Base-by-base conservation (phyloP, 2,329 filamentous ascomycete species). In the Myriosclerotinia curreyana region DNA sequence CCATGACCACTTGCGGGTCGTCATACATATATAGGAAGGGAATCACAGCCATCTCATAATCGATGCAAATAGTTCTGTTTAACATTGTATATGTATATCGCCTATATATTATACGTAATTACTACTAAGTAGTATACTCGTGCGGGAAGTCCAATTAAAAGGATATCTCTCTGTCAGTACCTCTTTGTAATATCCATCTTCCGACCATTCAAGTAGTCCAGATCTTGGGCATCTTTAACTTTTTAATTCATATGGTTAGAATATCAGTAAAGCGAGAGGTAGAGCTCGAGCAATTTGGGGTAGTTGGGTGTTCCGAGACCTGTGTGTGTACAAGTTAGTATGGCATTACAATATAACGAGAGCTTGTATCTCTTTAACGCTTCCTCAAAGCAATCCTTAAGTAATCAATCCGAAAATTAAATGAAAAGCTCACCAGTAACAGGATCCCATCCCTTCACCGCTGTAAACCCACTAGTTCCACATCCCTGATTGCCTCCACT, bases 401-500 rank as follows among this genome's bases (percentile, higher is more conserved):
- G n/a, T 38, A 54, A 11, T 9, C 2, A 25, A 34, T 6, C 42
- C 28, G 17, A 38, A 31, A 12, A 15, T 0, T 17, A 49, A 38
- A 28, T 12, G 4, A 53, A 62, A 46, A 34, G 62, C 58, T 40
- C 9, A 55, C 75, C 75, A 12, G 74, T 77, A 17, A 76, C 76
- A 8, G 76, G 74, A 66, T 76, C 75, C 75, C 76, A 77, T 12
- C 76, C 76, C 28, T 67, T 44, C 6, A 71, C 73, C 17, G 72
- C 74, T 14, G 67, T 64, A 28, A 70, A 71, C 4, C 73, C 75
- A 40, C 67, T 53, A 20, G 70, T 73, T 5, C 71, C 69, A 66
- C 78, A 80, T 3, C 78, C 78, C n/a, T 72, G 71, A 40, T 76
- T 78, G 34, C 74, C 75, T 11, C 78, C 78, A 5, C 65, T 64